phyloP scores from a whole-genome alignment of 345 rosid species.

The Ceriops tagal region DNA sequence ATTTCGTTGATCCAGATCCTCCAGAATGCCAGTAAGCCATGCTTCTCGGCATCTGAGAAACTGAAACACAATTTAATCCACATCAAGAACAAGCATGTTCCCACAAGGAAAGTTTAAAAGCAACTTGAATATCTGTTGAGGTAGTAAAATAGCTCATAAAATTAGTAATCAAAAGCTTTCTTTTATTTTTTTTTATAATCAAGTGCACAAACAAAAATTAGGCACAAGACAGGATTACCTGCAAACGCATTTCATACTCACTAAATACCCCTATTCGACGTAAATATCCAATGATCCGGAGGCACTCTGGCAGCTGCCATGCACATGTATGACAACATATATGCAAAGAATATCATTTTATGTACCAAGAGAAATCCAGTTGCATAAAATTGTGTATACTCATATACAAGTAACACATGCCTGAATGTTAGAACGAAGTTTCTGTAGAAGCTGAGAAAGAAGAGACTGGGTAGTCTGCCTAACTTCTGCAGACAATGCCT shows the following conservation, averaged over 20 bases:
- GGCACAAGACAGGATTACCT: constrained; percentile 41
- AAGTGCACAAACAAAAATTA: not conserved
- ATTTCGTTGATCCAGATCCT: constrained; percentile 85
- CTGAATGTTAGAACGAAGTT: constrained; percentile 91
- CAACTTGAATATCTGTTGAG: constrained; percentile 11
- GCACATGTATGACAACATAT: constrained; percentile 14
- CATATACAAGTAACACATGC: constrained; percentile 32
- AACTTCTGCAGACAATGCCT: constrained; percentile 84
- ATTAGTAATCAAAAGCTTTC: not conserved
- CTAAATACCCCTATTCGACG: constrained; percentile 89
- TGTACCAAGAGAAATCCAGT: constrained; percentile 3
- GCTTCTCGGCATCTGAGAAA: constrained; percentile 96
- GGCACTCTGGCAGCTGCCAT: constrained; percentile 89
- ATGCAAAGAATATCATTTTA: constrained; percentile 13
- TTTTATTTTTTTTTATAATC: not conserved
- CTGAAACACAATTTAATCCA: constrained; percentile 41
- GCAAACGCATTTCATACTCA: constrained; percentile 93
- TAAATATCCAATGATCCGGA: constrained; percentile 88
- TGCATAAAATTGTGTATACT: not conserved
- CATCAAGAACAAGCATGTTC: constrained; percentile 20
- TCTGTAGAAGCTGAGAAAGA: constrained; percentile 87
- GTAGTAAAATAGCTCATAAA: not conserved
- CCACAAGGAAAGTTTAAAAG: constrained; percentile 4
- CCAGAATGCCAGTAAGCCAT: constrained; percentile 96
- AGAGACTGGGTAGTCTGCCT: constrained; percentile 92